phyloP scores from a whole-genome alignment of 257 asterid species.

The Scutellaria barbata region DNA sequence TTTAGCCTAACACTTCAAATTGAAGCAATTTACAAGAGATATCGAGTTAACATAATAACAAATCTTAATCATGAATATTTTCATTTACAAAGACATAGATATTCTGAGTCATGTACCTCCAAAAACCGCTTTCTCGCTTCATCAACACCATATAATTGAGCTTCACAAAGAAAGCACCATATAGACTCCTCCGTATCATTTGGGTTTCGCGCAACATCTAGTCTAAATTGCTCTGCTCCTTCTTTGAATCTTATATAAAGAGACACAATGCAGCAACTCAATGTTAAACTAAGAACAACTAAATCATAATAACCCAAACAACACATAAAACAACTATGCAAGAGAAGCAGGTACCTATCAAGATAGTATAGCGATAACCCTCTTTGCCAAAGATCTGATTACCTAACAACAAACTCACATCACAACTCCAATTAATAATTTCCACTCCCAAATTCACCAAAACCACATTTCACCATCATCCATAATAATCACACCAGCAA shows the following conservation, averaged over 20 bases:
- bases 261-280: slow-evolving; percentile 16
- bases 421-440: slow-evolving; percentile 35
- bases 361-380: slow-evolving; percentile 88
- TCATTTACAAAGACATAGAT: not conserved
- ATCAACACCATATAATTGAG: slow-evolving; percentile 76
- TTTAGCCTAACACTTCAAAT: not conserved
- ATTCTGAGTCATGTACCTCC: slow-evolving; percentile 48
- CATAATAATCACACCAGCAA: not conserved
- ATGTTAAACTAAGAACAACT: slow-evolving; percentile 21
- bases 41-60: not conserved
- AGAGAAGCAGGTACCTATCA: slow-evolving; percentile 59
- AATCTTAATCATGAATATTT: not conserved
- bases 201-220: slow-evolving; percentile 94
- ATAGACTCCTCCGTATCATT: slow-evolving; percentile 98
- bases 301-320: slow-evolving; percentile 2
- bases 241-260: slow-evolving; percentile 67
- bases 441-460: not conserved
- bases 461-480: slow-evolving; percentile 15
- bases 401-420: slow-evolving; percentile 46
- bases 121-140: slow-evolving; percentile 83
- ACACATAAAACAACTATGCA: not conserved
- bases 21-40: not conserved
- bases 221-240: slow-evolving; percentile 83
- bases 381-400: slow-evolving; percentile 97
- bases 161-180: slow-evolving; percentile 99